A percentile compares a stretch with the other conserved stretches of the same genome.
phyloP scores from a whole-genome alignment of 2,329 filamentous ascomycete species.

The Alternaria sp. region DNA sequence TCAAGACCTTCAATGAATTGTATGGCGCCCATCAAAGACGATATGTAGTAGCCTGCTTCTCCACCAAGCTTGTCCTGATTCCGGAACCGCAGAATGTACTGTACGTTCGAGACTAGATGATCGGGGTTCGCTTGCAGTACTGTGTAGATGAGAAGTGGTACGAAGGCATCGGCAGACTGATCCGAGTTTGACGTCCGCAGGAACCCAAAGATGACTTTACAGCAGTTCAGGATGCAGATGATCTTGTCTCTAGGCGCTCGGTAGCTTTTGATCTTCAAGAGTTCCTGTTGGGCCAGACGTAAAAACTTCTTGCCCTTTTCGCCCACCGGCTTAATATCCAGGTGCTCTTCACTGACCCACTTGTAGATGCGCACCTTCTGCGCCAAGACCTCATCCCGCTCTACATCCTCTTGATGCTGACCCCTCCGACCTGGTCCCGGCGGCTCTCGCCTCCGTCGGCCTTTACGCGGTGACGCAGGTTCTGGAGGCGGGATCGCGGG shows the following conservation, averaged over 20 bases:
- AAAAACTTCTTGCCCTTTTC: constrained; percentile 90
- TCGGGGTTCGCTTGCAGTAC: constrained; percentile 94
- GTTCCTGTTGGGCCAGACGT: constrained; percentile 87
- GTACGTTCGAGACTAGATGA: constrained; percentile 94
- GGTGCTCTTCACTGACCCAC: constrained; percentile 91
- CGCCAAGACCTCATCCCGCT: constrained; percentile 91
- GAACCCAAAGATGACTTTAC: constrained; percentile 98
- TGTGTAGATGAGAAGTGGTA: constrained; percentile 89
- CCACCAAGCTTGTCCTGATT: constrained; percentile 97
- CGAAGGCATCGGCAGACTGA: constrained; percentile 94
- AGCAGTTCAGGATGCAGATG: constrained; percentile 97
- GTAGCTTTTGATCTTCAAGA: constrained; percentile 96
- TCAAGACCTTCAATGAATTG: constrained; percentile 98
- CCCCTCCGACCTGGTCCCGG: constrained; percentile 84
- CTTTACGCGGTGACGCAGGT: constrained; percentile 73
- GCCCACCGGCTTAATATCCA: constrained; percentile 86
- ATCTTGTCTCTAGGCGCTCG: constrained; percentile 98
- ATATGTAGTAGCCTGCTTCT: constrained; percentile 98
- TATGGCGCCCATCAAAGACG: constrained; percentile 92
- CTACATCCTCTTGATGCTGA: constrained; percentile 97
- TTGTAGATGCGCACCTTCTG: constrained; percentile 98
- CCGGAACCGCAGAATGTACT: constrained; percentile 95
- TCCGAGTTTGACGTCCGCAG: constrained; percentile 92
- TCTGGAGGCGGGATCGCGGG: constrained; percentile 87
- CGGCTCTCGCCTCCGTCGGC: constrained; percentile 65